A percentile compares a stretch with the other conserved stretches of the same genome.
Conservation (phyloP, 1,284 basidiomycete species). For the Heterobasidion parviporum region DNA sequence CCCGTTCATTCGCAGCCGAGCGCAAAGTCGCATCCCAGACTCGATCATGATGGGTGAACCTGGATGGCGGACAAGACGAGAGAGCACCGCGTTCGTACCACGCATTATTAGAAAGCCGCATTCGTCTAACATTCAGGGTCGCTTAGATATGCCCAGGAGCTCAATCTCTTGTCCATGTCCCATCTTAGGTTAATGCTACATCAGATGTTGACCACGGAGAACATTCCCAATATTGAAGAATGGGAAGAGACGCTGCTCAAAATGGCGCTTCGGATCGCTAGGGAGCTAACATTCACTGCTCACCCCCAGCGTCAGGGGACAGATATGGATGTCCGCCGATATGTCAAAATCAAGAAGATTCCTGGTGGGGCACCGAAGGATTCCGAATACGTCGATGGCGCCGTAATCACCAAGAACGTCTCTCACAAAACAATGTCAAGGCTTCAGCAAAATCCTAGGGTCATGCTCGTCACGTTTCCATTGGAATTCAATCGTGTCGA, state of each 20-base stretch:
- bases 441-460: slow-evolving; percentile 69
- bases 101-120: not conserved
- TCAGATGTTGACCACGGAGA: slow-evolving; percentile 76
- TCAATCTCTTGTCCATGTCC: slow-evolving; percentile 78
- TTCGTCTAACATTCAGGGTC: not conserved
- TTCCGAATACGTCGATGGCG: slow-evolving; percentile 95
- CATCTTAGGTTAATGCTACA: slow-evolving; percentile 85
- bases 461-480: slow-evolving; percentile 95
- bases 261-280: slow-evolving; percentile 73
- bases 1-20: slow-evolving; percentile 75
- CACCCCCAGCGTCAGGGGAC: slow-evolving; percentile 72
- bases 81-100: slow-evolving; percentile 69
- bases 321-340: slow-evolving; percentile 91
- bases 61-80: slow-evolving; percentile 71
- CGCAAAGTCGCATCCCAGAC: slow-evolving; percentile 63
- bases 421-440: slow-evolving; percentile 88
- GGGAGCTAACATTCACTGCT: slow-evolving; percentile 68
- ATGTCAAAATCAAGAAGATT: slow-evolving; percentile 98
- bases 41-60: slow-evolving; percentile 46
- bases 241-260: slow-evolving; percentile 83
- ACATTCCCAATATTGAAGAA: slow-evolving; percentile 69
- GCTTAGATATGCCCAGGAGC: slow-evolving; percentile 66
- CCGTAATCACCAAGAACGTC: slow-evolving; percentile 97
- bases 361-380: slow-evolving; percentile 89
- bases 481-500: slow-evolving; percentile 93